Percentiles rank a stretch among this genome's conserved stretches.
These are phyloP conservation scores for Ophiostoma sp. DNA, from an alignment of 2,329 filamentous ascomycete species.

Conservation along the genomic window DNA sequence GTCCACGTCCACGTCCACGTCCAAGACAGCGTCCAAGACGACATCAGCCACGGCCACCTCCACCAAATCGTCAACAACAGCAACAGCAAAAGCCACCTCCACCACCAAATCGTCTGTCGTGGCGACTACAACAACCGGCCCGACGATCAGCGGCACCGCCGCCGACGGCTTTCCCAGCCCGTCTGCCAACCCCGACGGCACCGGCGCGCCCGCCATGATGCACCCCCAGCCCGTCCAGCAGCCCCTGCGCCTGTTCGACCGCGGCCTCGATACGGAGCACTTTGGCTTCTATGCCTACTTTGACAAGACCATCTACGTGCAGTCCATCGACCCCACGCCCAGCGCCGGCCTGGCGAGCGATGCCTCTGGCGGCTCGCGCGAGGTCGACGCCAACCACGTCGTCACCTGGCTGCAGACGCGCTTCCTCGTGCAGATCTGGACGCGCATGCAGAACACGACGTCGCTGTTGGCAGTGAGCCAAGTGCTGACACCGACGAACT, in stretches of 20 bases:
- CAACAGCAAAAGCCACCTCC: neutral
- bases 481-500: conserved; percentile 28
- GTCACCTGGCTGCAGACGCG: conserved; percentile 57
- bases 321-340: conserved; percentile 43
- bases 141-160: conserved; percentile 24
- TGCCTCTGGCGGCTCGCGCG: conserved; percentile 49
- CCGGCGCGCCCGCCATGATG: conserved; percentile 64
- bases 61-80: neutral
- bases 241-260: conserved; percentile 79
- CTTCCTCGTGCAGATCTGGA: conserved; percentile 63
- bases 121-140: conserved; percentile 20
- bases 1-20: neutral
- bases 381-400: conserved; percentile 50
- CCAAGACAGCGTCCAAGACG: neutral
- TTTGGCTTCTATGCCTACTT: conserved; percentile 95
- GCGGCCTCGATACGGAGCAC: conserved; percentile 73
- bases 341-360: conserved; percentile 42
- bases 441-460: conserved; percentile 44
- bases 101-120: conserved; percentile 17
- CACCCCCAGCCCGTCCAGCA: conserved; percentile 68
- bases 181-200: conserved; percentile 59
- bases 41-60: neutral
- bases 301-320: conserved; percentile 78
- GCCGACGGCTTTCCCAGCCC: conserved; percentile 56
- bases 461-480: conserved; percentile 34